These are phyloP conservation scores for Sungouiozyma intestinalis DNA, from an alignment of 805 yeast genomes.

Conservation along the genomic window DNA sequence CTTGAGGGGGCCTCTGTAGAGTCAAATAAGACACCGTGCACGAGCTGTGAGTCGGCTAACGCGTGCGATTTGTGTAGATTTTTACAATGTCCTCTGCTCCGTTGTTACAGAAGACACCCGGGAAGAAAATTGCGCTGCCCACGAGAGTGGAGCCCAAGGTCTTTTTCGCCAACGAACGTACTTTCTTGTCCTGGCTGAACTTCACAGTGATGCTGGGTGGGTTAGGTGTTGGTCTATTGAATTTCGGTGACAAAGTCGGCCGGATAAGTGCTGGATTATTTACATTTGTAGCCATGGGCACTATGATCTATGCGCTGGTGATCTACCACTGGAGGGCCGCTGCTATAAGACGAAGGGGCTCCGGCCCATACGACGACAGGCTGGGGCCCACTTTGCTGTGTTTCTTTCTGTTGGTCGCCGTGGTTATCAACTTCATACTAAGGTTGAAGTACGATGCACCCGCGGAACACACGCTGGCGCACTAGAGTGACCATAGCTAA, in stretches of 20 bases:
- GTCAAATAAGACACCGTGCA: too few relatives aligned
- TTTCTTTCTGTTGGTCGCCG: constrained; percentile 85
- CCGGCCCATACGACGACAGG: constrained; percentile 99
- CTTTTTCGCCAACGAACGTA: constrained; percentile 97
- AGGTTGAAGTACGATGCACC: constrained; percentile 33
- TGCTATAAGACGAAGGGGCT: constrained; percentile 93
- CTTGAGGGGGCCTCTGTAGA: too few relatives aligned
- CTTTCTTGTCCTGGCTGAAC: constrained; percentile 95
- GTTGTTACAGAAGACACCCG: constrained; percentile 60
- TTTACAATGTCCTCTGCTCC: constrained; percentile 51
- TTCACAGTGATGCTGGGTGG: constrained; percentile 98
- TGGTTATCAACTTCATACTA: constrained; percentile 80
- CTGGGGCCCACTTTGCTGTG: constrained; percentile 98
- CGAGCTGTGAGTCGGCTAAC: too few relatives aligned
- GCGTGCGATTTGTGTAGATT: constrained; percentile 6
- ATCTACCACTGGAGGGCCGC: constrained; percentile 99
- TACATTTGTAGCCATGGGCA: constrained; percentile 93
- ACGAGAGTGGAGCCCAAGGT: constrained; percentile 98
- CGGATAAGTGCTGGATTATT: constrained; percentile 87
- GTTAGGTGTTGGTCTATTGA: constrained; percentile 86
- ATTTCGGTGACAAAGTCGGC: constrained; percentile 92
- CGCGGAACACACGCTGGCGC: not conserved
- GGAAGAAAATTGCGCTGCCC: constrained; percentile 93
- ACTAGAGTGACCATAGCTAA: not conserved
- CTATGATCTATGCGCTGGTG: constrained; percentile 90